Evolutionary conservation across 139 green algal genomes (phyloP).

Genomic region (Chlamydomonas urium): DNA sequence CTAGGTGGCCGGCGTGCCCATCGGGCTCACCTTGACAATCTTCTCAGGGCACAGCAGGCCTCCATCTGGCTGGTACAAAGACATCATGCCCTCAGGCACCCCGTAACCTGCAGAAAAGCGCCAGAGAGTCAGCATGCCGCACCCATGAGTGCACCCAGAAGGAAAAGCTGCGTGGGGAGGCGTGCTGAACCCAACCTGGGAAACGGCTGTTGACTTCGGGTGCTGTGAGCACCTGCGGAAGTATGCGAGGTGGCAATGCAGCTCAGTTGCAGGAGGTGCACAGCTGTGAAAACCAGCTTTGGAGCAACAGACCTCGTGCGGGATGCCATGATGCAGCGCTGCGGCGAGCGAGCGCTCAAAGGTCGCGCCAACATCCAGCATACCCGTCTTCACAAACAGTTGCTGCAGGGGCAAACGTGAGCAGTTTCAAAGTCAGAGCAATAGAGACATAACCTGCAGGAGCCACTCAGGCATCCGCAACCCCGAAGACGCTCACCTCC

Average conservation of each 20-base stretch:
- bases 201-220: conserved; percentile 3
- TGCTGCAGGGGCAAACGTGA: background rate
- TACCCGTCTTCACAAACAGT: conserved; percentile 16
- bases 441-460: background rate
- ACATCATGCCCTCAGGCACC: conserved; percentile 6
- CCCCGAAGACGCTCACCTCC: background rate
- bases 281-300: background rate
- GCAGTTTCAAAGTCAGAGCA: background rate
- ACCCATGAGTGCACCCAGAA: no score
- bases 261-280: background rate
- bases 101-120: conserved; percentile 4
- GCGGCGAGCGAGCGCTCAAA: background rate
- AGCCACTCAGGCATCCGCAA: background rate
- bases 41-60: conserved; percentile 10
- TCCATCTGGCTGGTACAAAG: conserved; percentile 9
- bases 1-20: no score
- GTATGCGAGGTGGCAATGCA: background rate
- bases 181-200: conserved; percentile 1
- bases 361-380: conserved; percentile 17
- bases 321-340: background rate
- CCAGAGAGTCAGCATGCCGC: background rate
- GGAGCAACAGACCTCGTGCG: conserved; percentile 13
- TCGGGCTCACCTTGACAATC: conserved; percentile 8
- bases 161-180: no score
- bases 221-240: background rate